Base-by-base conservation (phyloP, 441 rosid genomes). In the Erysimum pusillum region DNA sequence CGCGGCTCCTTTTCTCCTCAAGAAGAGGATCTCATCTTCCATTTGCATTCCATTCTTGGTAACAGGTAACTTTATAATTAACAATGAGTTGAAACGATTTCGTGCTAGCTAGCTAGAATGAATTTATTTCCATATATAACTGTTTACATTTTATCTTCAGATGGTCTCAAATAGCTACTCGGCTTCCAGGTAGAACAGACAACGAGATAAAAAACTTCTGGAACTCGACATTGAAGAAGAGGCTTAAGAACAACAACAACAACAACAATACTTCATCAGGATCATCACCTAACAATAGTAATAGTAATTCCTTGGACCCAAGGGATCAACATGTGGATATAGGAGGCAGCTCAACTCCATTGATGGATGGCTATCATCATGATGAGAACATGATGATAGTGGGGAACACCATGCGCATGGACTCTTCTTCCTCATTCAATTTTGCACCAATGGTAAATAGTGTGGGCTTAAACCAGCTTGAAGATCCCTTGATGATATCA, bases 11-110 rank as follows among this genome's bases (percentile, higher is more conserved):
- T 91, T 73, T 94, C 95, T 44, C 86, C 81, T 41, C 91, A 91
- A 57, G 98, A 94, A 76, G 93, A 94, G 75, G 90, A 91, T 48
- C 93, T 87, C 59, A 94, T 94, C 65, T 35, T 94, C 48, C 92
- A 90, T 79, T 84, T 94, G 62, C 98, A 94, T 74, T 88, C 91
- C 79, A 81, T 91, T 63, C 94, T 94, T 58, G 98, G 98, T 78
- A 94, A 94, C 83, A 94, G 97, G 97, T 94, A 61, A 67, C 42
- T 32, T 8, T 32, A 49, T 25, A n/a, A n/a, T n/a, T n/a, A 22
- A 22, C 3, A 6, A 35, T 18, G 7, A 49, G 12, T 8, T 35
- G 12, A 22, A 59, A 70, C 34, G 5, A 2, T 18, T 46, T 70
- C 57, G 36, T 6, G 15, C n/a, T 54, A 54, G 59, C 34, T 61